Conservation (phyloP, 495 filamentous ascomycete genomes). For the Parathielavia appendiculata region DNA sequence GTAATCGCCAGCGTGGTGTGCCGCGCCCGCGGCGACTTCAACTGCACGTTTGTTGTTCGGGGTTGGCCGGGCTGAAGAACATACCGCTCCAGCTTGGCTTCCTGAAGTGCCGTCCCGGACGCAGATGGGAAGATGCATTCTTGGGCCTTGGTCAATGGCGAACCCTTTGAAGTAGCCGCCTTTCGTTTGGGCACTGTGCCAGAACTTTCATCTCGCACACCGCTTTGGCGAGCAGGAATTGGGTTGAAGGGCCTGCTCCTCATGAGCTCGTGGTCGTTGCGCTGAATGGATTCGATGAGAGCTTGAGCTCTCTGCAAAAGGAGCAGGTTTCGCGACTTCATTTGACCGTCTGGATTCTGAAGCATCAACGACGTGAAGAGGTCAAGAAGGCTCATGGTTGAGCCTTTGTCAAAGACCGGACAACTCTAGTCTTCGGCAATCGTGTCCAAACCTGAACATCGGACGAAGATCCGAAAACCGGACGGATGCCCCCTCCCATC, state of each 20-base stretch:
- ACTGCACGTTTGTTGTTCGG: constrained; percentile 6
- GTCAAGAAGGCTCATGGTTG: constrained; percentile 22
- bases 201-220: constrained; percentile 10
- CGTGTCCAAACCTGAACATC: background rate
- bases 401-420: constrained; percentile 15
- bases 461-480: constrained; percentile 5
- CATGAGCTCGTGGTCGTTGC: constrained; percentile 16
- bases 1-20: constrained; percentile 18
- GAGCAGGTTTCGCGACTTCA: constrained; percentile 1
- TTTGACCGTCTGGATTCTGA: background rate
- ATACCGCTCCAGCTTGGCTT: constrained; percentile 20
- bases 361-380: constrained; percentile 21
- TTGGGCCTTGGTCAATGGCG: background rate
- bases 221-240: constrained; percentile 21
- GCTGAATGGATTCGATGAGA: constrained; percentile 12
- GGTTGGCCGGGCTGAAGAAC: constrained; percentile 8
- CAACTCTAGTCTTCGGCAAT: constrained; percentile 20
- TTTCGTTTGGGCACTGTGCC: constrained; percentile 6
- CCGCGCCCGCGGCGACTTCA: constrained; percentile 19
- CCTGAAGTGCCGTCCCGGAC: constrained; percentile 8
- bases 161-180: constrained; percentile 12
- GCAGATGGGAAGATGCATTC: constrained; percentile 21
- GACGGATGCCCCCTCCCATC: constrained; percentile 7
- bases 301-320: constrained; percentile 9
- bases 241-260: constrained; percentile 23